phyloP scores from a whole-genome alignment of 305 asterid genomes.

The Rubia peregrina region DNA sequence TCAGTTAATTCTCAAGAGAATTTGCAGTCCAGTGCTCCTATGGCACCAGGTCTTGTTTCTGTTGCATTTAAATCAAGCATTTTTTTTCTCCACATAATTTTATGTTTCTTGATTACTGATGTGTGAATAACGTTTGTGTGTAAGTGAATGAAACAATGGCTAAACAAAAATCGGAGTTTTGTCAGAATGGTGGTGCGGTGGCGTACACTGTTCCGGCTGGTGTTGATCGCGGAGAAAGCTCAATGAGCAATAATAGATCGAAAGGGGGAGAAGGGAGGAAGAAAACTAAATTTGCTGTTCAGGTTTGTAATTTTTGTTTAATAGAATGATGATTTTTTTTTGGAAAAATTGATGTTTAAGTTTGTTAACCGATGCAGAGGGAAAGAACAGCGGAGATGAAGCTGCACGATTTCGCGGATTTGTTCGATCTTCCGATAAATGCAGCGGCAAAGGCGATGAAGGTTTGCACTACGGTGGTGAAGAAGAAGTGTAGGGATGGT shows the following conservation, averaged over 20 bases:
- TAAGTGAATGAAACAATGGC: not conserved
- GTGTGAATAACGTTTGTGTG: not conserved
- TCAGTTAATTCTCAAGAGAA: constrained; percentile 30
- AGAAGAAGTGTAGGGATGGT: constrained; percentile 53
- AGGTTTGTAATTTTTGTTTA: not conserved
- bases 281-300: not conserved
- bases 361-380: constrained; percentile 35
- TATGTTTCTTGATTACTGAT: not conserved
- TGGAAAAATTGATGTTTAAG: no score
- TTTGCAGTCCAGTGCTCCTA: constrained; percentile 19
- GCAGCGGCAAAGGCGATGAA: constrained; percentile 38
- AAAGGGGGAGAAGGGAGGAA: not conserved
- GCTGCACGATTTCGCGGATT: constrained; percentile 34
- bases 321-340: no score
- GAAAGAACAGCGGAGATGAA: constrained; percentile 49
- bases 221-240: not conserved
- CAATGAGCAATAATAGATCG: not conserved
- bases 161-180: not conserved
- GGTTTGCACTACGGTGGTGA: constrained; percentile 59
- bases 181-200: not conserved
- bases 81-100: not conserved
- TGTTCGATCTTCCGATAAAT: constrained; percentile 45
- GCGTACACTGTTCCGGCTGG: not conserved
- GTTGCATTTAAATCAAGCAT: not conserved
- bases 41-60: constrained; percentile 30